phyloP scores from a whole-genome alignment of 352 stramenopile genomes.

The Pythium chondricola region DNA sequence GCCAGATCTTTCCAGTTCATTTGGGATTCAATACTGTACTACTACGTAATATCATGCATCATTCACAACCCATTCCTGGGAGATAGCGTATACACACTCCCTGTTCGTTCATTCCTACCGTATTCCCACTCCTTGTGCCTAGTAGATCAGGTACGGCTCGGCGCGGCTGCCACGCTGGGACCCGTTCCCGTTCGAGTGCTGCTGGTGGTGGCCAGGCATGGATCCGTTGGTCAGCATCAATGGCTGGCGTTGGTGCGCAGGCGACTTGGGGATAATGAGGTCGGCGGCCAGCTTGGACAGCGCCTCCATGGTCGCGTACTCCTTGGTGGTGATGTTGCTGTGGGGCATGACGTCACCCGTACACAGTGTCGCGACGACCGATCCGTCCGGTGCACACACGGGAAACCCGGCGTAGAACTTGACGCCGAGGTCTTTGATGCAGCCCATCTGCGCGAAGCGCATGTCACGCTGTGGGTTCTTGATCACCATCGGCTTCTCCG shows the following conservation, averaged over 20 bases:
- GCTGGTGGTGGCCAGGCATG: not conserved
- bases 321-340: slow-evolving; percentile 56
- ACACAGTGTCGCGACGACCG: slow-evolving; percentile 42
- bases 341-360: slow-evolving; percentile 33
- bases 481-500: slow-evolving; percentile 51
- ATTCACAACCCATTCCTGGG: no score
- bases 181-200: not conserved
- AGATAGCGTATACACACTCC: no score
- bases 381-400: slow-evolving; percentile 33
- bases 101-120: not conserved
- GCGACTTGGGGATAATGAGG: slow-evolving; percentile 19
- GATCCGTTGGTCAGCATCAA: not conserved
- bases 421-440: slow-evolving; percentile 34
- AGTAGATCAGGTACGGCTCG: not conserved
- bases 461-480: slow-evolving; percentile 62
- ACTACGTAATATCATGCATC: no score
- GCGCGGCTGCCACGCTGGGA: not conserved
- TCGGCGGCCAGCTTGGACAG: slow-evolving; percentile 45
- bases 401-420: slow-evolving; percentile 70
- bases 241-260: not conserved
- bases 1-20: no score
- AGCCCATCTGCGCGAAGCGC: slow-evolving; percentile 48
- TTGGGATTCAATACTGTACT: no score
- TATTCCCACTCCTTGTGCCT: not conserved
- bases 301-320: slow-evolving; percentile 72